Conservation (phyloP, 768 basidiomycete species). For the Coprinopsis marcescibilis region DNA sequence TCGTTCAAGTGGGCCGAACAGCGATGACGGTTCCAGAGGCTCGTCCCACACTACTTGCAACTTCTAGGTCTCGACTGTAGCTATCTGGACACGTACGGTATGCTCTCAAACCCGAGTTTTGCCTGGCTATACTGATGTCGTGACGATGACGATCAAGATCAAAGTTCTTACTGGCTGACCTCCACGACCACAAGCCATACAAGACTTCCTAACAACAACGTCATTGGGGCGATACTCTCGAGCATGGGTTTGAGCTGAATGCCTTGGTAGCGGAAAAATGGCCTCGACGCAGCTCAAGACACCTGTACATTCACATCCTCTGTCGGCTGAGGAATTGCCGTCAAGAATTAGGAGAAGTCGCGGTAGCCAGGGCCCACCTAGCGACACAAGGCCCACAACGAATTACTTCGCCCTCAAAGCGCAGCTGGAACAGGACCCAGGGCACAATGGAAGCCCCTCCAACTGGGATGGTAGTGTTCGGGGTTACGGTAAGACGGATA, state of each 20-base stretch:
- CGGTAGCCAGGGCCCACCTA: constrained; percentile 16
- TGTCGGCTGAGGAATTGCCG: constrained; percentile 50
- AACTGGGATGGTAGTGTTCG: constrained; percentile 52
- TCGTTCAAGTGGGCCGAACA: too few relatives aligned
- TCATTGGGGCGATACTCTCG: constrained; percentile 2
- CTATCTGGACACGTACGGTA: too few relatives aligned
- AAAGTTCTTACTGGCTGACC: too few relatives aligned
- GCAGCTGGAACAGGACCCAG: constrained; percentile 43
- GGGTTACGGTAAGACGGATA: constrained; percentile 43
- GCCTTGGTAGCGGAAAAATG: constrained; percentile 20
- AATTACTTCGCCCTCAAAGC: constrained; percentile 63
- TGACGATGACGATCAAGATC: too few relatives aligned
- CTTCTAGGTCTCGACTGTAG: too few relatives aligned
- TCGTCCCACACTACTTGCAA: too few relatives aligned
- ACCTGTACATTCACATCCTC: constrained; percentile 68
- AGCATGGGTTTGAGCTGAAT: constrained; percentile 5
- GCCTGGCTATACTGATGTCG: too few relatives aligned
- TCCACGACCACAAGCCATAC: too few relatives aligned
- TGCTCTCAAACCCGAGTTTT: too few relatives aligned
- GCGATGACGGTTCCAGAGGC: too few relatives aligned
- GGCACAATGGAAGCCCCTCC: constrained; percentile 18
- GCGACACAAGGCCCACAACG: constrained; percentile 24
- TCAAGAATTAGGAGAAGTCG: constrained; percentile 46
- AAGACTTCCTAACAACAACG: background rate
- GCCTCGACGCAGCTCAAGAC: constrained; percentile 40